Conservation (phyloP, 202 grass and related monocot genomes). For the Cymbopogon flexuosus region DNA sequence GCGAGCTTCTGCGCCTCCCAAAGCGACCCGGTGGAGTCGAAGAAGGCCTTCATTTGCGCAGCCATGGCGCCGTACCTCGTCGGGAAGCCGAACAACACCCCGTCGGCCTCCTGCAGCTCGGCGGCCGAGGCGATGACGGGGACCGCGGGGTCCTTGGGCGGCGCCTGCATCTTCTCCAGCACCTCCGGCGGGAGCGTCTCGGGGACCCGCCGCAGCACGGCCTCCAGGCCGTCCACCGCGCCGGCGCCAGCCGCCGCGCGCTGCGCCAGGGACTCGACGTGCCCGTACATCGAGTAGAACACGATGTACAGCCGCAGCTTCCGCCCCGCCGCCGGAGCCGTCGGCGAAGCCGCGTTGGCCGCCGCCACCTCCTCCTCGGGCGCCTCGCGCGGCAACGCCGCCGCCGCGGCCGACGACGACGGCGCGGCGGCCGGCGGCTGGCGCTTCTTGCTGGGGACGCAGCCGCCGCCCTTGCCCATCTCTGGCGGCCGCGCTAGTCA, state of each 20-base stretch:
- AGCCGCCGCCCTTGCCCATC: conserved; percentile 97
- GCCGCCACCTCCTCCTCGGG: conserved; percentile 23
- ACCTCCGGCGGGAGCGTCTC: conserved; percentile 76
- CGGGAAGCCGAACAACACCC: conserved; percentile 85
- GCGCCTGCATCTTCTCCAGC: conserved; percentile 84
- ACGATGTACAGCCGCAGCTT: conserved; percentile 76
- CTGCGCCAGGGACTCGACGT: conserved; percentile 72
- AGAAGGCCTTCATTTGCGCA: conserved; percentile 94
- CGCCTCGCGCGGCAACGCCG: conserved; percentile 34
- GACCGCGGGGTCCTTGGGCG: conserved; percentile 54
- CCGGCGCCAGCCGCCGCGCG: conserved; percentile 61
- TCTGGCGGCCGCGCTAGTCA: conserved; percentile 25
- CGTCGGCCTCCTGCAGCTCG: conserved; percentile 76
- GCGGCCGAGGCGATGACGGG: conserved; percentile 52
- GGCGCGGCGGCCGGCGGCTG: conserved; percentile 42
- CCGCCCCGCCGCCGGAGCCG: neutral
- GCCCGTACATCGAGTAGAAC: conserved; percentile 98
- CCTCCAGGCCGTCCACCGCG: conserved; percentile 64
- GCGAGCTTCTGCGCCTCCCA: conserved; percentile 78
- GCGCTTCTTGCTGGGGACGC: conserved; percentile 89
- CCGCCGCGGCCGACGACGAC: conserved; percentile 21
- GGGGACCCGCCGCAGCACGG: conserved; percentile 60
- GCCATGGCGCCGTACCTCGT: conserved; percentile 91
- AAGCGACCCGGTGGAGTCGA: conserved; percentile 79
- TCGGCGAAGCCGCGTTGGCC: neutral